phyloP scores from a whole-genome alignment of 2,329 filamentous ascomycete species.

The Aspergillus fischeri region DNA sequence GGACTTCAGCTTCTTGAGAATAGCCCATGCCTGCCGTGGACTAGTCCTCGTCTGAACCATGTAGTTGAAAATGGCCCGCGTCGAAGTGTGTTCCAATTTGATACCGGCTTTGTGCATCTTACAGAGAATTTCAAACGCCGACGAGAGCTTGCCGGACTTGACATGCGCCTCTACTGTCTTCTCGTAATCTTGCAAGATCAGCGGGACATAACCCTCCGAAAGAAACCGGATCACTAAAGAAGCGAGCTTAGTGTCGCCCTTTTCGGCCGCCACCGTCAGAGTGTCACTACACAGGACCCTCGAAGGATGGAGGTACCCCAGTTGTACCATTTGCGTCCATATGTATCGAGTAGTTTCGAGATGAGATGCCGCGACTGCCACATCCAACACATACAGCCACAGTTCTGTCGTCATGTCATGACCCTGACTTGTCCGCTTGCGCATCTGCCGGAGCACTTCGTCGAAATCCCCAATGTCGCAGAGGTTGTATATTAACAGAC shows the following conservation, averaged over 20 bases:
- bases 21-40: constrained; percentile 50
- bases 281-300: constrained; percentile 64
- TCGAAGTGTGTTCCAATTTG: constrained; percentile 55
- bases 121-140: constrained; percentile 65
- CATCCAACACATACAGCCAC: constrained; percentile 71
- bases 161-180: constrained; percentile 69
- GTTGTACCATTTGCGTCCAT: constrained; percentile 65
- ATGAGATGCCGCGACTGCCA: constrained; percentile 61
- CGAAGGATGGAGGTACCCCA: constrained; percentile 57
- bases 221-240: constrained; percentile 67
- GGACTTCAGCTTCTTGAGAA: constrained; percentile 54
- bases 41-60: constrained; percentile 48
- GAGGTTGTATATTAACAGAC: constrained; percentile 71
- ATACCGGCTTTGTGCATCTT: constrained; percentile 67
- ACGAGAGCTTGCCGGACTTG: constrained; percentile 54
- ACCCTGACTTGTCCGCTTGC: constrained; percentile 49
- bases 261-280: constrained; percentile 65
- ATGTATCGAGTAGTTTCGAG: constrained; percentile 62
- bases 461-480: constrained; percentile 70
- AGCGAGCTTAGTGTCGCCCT: constrained; percentile 65
- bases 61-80: constrained; percentile 57
- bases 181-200: constrained; percentile 72
- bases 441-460: constrained; percentile 67
- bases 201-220: constrained; percentile 50
- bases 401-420: constrained; percentile 52